Percentiles rank a stretch among this genome's conserved stretches.
phyloP scores from a whole-genome alignment of 805 yeast species.

The Saturnispora sekii region DNA sequence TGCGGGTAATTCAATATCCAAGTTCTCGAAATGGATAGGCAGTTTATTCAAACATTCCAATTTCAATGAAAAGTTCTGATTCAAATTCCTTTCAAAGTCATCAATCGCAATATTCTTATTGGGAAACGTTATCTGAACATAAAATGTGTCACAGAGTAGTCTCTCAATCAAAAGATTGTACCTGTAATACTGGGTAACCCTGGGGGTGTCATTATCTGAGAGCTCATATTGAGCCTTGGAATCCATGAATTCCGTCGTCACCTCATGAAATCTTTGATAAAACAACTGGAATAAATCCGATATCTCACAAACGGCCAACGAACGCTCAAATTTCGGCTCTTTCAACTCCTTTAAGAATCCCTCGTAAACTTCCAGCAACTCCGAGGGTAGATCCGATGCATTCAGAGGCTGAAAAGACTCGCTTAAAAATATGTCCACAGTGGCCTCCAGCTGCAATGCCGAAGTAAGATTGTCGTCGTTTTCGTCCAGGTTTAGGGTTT shows the following conservation, averaged over 20 bases:
- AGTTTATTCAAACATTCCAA: conserved; percentile 19
- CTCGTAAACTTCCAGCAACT: conserved; percentile 19
- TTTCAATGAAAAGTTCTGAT: conserved; percentile 21
- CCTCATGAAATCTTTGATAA: conserved; percentile 21
- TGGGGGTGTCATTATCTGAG: conserved; percentile 7
- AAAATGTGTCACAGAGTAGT: conserved; percentile 26
- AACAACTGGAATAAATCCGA: conserved; percentile 28
- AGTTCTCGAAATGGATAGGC: conserved; percentile 17
- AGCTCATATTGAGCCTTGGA: conserved; percentile 18
- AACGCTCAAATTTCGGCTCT: conserved; percentile 29
- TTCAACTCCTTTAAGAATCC: conserved; percentile 24
- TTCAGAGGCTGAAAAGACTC: conserved; percentile 14
- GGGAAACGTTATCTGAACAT: conserved; percentile 27
- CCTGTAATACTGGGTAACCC: conserved; percentile 12
- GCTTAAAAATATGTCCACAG: conserved; percentile 8
- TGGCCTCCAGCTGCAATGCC: neutral
- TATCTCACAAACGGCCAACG: conserved; percentile 27
- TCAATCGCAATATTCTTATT: conserved; percentile 23
- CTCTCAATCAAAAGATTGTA: conserved; percentile 26
- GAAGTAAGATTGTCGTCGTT: neutral
- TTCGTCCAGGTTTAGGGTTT: neutral
- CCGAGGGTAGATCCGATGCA: conserved; percentile 22
- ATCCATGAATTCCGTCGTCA: conserved; percentile 14
- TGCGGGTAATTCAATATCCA: conserved; percentile 24
- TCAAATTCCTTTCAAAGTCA: conserved; percentile 22